Percentiles rank a stretch among this genome's conserved stretches.
phyloP scores from a whole-genome alignment of 148 eudicot genomes.

The Limonium bicolor region DNA sequence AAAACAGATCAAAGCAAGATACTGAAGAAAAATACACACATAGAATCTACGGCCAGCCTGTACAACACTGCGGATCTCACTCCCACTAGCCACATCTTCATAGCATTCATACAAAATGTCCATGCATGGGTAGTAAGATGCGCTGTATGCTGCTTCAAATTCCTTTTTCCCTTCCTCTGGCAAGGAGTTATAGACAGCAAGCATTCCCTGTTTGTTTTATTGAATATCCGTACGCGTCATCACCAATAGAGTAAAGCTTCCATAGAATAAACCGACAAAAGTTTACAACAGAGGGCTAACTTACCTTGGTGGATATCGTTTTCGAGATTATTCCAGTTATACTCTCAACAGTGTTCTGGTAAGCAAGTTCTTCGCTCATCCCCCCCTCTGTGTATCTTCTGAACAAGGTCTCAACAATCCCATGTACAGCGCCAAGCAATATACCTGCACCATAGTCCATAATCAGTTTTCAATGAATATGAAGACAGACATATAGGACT shows the following conservation, averaged over 20 bases:
- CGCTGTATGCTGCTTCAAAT: slow-evolving; percentile 87
- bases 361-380: slow-evolving; percentile 83
- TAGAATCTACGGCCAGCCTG: slow-evolving; percentile 96
- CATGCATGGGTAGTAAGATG: slow-evolving; percentile 94
- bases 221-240: background rate
- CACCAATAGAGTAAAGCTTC: background rate
- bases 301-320: slow-evolving; percentile 86
- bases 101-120: slow-evolving; percentile 92
- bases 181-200: slow-evolving; percentile 67
- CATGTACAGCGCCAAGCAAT: slow-evolving; percentile 96
- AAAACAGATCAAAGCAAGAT: background rate
- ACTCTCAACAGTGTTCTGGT: slow-evolving; percentile 93
- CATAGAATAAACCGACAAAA: background rate
- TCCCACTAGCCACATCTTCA: slow-evolving; percentile 92
- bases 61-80: slow-evolving; percentile 92
- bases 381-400: slow-evolving; percentile 86
- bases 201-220: slow-evolving; percentile 56
- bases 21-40: slow-evolving; percentile 28
- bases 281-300: no score
- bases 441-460: slow-evolving; percentile 34
- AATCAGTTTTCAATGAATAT: background rate
- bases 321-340: slow-evolving; percentile 80
- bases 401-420: slow-evolving; percentile 83
- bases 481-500: background rate
- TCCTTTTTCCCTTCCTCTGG: slow-evolving; percentile 74